Conservation (phyloP, 75 land plant genomes). For the Selaginella moellendorffii region DNA sequence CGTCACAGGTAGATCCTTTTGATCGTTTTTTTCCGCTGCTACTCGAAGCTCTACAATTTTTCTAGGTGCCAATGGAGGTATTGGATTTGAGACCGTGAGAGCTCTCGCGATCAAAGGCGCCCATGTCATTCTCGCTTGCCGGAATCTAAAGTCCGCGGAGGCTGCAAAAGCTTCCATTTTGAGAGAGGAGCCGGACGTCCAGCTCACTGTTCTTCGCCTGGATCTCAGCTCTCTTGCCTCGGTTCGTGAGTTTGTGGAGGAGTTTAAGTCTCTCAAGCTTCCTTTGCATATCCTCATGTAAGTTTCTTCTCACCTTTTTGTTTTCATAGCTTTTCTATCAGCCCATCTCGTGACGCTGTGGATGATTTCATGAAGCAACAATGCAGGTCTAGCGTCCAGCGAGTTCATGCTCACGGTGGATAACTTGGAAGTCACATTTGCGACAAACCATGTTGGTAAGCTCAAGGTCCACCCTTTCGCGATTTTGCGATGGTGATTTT, state of each 20-base stretch:
- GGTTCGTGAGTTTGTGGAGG: slow-evolving; percentile 25
- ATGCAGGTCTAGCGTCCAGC: background rate
- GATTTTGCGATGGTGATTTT: too few species aligned
- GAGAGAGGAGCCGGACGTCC: slow-evolving; percentile 15
- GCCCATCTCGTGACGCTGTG: background rate
- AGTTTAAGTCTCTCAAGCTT: slow-evolving; percentile 28
- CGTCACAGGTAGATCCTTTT: slow-evolving; percentile 26
- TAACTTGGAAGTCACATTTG: background rate
- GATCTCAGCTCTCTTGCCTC: slow-evolving; percentile 44
- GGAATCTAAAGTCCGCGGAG: background rate
- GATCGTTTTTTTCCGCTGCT: background rate
- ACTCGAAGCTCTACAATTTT: background rate
- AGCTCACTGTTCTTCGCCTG: slow-evolving; percentile 26
- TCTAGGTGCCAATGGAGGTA: background rate
- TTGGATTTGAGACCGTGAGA: background rate
- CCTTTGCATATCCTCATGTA: slow-evolving; percentile 56
- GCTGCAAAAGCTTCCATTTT: slow-evolving; percentile 29
- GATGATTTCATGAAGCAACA: background rate
- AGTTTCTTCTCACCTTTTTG: background rate
- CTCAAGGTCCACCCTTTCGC: too few species aligned
- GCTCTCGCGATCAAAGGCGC: background rate
- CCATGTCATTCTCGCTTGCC: background rate
- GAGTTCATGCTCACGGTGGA: background rate
- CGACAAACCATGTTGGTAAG: background rate
- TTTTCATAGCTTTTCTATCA: background rate